A percentile compares a stretch with the other conserved stretches of the same genome.
Evolutionary conservation across 331 rosid genomes (phyloP).

Genomic region (Ulmus americana): DNA sequence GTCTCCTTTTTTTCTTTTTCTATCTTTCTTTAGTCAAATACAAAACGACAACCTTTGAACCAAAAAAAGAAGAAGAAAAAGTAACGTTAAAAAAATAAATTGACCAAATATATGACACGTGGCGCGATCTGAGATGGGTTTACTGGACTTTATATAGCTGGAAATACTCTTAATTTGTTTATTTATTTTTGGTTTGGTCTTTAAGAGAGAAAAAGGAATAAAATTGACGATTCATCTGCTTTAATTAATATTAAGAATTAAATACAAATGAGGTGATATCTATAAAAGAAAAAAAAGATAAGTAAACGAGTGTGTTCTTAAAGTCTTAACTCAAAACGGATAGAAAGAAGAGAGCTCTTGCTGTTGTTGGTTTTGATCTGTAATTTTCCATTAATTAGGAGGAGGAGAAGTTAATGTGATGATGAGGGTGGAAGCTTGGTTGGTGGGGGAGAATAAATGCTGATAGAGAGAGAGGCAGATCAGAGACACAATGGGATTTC

Average conservation of each 20-base stretch:
- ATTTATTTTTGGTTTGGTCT: neutral
- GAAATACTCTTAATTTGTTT: neutral
- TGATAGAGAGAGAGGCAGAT: constrained; percentile 27
- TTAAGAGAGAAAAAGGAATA: neutral
- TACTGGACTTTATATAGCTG: neutral
- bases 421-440: constrained; percentile 40
- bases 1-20: neutral
- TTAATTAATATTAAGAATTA: neutral
- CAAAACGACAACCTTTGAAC: constrained; percentile 18
- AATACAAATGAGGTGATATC: neutral
- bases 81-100: neutral
- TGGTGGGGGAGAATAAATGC: constrained; percentile 81
- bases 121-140: constrained; percentile 12
- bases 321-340: constrained; percentile 41
- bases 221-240: constrained; percentile 15
- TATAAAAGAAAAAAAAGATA: constrained; percentile 15
- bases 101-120: constrained; percentile 7
- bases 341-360: constrained; percentile 17
- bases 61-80: neutral
- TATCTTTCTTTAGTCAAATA: constrained; percentile 31
- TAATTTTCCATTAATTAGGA: neutral
- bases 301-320: constrained; percentile 25
- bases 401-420: constrained; percentile 16
- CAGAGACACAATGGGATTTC: constrained; percentile 31
- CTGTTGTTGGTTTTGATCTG: neutral